Conservation (phyloP, 2,329 filamentous ascomycete genomes). For the Gremmenia infestans region DNA sequence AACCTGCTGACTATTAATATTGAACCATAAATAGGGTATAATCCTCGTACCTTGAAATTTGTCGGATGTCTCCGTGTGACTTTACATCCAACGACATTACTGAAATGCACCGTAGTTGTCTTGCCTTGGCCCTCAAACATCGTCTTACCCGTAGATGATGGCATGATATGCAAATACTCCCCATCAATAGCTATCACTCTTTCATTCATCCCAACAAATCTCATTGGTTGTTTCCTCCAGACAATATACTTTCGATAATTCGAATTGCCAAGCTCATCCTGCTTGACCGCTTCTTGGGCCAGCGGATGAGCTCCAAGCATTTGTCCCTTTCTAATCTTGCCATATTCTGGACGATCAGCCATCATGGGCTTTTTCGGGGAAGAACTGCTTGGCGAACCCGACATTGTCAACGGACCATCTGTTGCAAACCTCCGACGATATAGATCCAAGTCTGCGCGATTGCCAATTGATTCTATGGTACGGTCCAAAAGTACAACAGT, state of each 20-base stretch:
- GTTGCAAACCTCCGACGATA: slow-evolving; percentile 70
- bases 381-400: slow-evolving; percentile 59
- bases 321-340: slow-evolving; percentile 48
- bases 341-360: slow-evolving; percentile 37
- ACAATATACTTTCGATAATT: slow-evolving; percentile 75
- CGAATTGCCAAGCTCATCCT: slow-evolving; percentile 51
- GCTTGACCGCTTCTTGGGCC: slow-evolving; percentile 56
- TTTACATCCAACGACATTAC: slow-evolving; percentile 76
- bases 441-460: slow-evolving; percentile 69
- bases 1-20: slow-evolving; percentile 40
- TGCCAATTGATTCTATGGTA: slow-evolving; percentile 73
- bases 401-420: slow-evolving; percentile 64
- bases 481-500: slow-evolving; percentile 73
- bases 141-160: slow-evolving; percentile 60
- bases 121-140: slow-evolving; percentile 60
- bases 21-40: neutral
- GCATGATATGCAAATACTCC: slow-evolving; percentile 83
- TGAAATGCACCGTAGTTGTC: slow-evolving; percentile 77
- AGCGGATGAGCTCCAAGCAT: slow-evolving; percentile 61
- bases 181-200: slow-evolving; percentile 75
- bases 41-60: slow-evolving; percentile 62
- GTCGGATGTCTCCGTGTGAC: slow-evolving; percentile 74
- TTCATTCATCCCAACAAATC: slow-evolving; percentile 70
- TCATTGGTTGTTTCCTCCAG: slow-evolving; percentile 77
- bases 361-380: slow-evolving; percentile 59